phyloP scores from a whole-genome alignment of 352 stramenopile species.

The Phytophthora foliorum region DNA sequence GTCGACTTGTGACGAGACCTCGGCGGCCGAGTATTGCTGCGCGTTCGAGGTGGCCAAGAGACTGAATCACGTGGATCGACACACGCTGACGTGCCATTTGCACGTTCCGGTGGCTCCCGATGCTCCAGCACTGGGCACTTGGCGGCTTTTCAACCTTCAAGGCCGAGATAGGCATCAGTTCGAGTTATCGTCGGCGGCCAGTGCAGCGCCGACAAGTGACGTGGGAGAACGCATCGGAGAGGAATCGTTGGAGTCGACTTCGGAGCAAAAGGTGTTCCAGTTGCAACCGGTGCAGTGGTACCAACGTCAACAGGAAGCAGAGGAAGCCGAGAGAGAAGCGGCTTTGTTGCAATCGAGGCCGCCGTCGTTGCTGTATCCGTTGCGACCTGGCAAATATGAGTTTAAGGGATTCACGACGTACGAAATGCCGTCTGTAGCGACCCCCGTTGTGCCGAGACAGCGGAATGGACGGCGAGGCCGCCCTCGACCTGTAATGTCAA shows the following conservation, averaged over 20 bases:
- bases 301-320: slow-evolving; percentile 30
- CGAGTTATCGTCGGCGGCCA: slow-evolving; percentile 27
- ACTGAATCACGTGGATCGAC: slow-evolving; percentile 47
- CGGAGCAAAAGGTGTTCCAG: slow-evolving; percentile 36
- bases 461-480: slow-evolving; percentile 23
- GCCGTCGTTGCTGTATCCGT: slow-evolving; percentile 54
- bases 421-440: slow-evolving; percentile 22
- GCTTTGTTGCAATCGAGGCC: slow-evolving; percentile 25
- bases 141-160: slow-evolving; percentile 29
- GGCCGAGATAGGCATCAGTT: slow-evolving; percentile 4
- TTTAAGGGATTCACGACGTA: slow-evolving; percentile 71
- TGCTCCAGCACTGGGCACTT: slow-evolving; percentile 36
- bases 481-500: slow-evolving; percentile 17
- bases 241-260: not conserved
- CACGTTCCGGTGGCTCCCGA: slow-evolving; percentile 42
- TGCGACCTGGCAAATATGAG: slow-evolving; percentile 68
- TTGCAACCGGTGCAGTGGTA: slow-evolving; percentile 39
- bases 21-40: slow-evolving; percentile 51
- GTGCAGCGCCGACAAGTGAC: slow-evolving; percentile 24
- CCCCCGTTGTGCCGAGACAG: slow-evolving; percentile 15
- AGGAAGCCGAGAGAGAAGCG: slow-evolving; percentile 15
- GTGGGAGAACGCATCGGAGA: not conserved
- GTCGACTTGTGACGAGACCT: slow-evolving; percentile 6
- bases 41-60: slow-evolving; percentile 56
- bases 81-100: slow-evolving; percentile 54